phyloP scores from a whole-genome alignment of 805 yeast genomes.

The Wickerhamiella shivajii region DNA sequence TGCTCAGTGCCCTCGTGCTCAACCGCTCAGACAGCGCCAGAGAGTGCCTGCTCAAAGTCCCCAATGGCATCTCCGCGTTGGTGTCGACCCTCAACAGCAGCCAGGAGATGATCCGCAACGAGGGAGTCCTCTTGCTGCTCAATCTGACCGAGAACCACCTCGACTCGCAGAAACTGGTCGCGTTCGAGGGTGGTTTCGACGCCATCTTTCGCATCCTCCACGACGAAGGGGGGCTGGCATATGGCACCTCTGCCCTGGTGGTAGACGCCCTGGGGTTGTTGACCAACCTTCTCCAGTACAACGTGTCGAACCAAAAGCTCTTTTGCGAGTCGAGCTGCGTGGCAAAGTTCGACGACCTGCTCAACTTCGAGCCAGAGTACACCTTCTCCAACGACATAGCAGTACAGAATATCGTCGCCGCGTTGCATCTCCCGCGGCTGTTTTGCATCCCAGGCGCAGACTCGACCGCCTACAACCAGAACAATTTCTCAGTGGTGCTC shows the following conservation, averaged over 20 bases:
- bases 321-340: conserved; percentile 78
- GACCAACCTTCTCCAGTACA: conserved; percentile 58
- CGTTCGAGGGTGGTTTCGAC: conserved; percentile 87
- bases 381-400: conserved; percentile 65
- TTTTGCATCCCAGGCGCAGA: conserved; percentile 65
- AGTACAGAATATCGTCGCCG: conserved; percentile 45
- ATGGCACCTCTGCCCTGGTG: conserved; percentile 70
- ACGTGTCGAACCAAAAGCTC: conserved; percentile 77
- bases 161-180: conserved; percentile 83
- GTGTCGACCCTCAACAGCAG: conserved; percentile 47
- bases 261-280: conserved; percentile 76
- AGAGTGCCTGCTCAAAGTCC: conserved; percentile 55
- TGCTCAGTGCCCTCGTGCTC: conserved; percentile 68
- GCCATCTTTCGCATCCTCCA: conserved; percentile 62
- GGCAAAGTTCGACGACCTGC: conserved; percentile 44
- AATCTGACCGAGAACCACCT: conserved; percentile 67
- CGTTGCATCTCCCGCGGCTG: conserved; percentile 56
- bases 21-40: conserved; percentile 63
- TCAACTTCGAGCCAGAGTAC: conserved; percentile 43
- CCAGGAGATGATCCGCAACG: conserved; percentile 75
- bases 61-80: conserved; percentile 65
- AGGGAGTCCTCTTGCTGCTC: conserved; percentile 70
- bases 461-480: conserved; percentile 46
- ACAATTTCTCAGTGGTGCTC: conserved; percentile 42
- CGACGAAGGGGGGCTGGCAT: conserved; percentile 80